Base-by-base conservation (phyloP, 2,329 filamentous ascomycete species). In the Aspergillus brasiliensis region DNA sequence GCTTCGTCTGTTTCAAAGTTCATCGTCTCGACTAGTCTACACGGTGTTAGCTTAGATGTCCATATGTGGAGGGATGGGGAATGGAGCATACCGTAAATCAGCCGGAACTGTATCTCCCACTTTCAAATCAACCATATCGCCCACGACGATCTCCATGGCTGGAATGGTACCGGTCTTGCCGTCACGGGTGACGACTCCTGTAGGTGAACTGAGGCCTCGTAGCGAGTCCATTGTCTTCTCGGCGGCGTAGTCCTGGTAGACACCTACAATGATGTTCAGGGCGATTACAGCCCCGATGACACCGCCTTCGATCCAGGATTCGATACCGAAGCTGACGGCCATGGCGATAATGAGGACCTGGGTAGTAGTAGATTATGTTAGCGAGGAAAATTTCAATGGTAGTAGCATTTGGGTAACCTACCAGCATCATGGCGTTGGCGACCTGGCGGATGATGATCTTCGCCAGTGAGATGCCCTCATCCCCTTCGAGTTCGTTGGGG, bases 271-370 rank as follows among this genome's bases (percentile, higher is more conserved):
- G 56, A 86, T 81, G 66, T 87, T 87, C 38, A 86, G 76, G 3
- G 80, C 69, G 61, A 87, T 86, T 66, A 87, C 84, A 5, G 82
- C 84, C 8, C 80, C 80, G 60, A 87, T 84, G 51, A 87, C 85
- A 56, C 82, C 84, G 21, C 84, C 84, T 76, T 87, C 84, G 56
- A 87, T 82, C 70, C 80, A 86, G 60, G 85, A 84, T 37, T 80
- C 73, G 23, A 85, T 83, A 34, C 82, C 84, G 67, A 83, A 84
- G 69, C 81, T 82, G 53, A 84, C 81, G 59, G 86, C 87, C 86
- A 91, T 91, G 67, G 90, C 90, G 70, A 91, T 87, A 68, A 92
- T 84, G 65, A 93, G 87, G 60, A 91, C 88, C 88, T 91, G 8
- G 8, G 52, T 46, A 60, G 56, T 27, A 27, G 21, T 8, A 17